These are phyloP conservation scores for Panicum hallii DNA, from an alignment of 202 grass and related monocot species.

Conservation along the genomic window DNA sequence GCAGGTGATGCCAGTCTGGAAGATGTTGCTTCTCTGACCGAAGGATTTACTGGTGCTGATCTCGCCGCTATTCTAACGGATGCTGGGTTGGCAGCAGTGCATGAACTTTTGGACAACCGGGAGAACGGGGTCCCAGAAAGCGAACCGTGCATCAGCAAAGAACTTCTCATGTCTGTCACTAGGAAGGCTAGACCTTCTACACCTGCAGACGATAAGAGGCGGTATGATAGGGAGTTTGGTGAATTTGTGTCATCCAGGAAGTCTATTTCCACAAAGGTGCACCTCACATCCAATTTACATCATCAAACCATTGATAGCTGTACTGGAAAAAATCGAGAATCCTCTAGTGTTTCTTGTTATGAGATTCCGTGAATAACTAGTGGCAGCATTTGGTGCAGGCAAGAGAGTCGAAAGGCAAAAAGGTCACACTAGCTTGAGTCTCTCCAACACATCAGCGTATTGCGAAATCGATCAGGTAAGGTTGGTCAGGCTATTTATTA, in stretches of 20 bases:
- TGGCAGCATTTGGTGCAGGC: conserved; percentile 63
- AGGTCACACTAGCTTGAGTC: conserved; percentile 81
- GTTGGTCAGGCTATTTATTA: background rate
- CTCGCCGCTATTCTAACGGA: conserved; percentile 82
- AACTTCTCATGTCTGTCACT: conserved; percentile 81
- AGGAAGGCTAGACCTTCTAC: conserved; percentile 80
- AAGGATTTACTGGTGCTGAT: conserved; percentile 93
- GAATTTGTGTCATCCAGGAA: conserved; percentile 85
- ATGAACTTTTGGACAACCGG: conserved; percentile 76
- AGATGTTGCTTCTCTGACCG: conserved; percentile 77
- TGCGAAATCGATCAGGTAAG: conserved; percentile 11
- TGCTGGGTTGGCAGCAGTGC: conserved; percentile 78
- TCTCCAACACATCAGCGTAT: background rate
- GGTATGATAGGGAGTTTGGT: conserved; percentile 72
- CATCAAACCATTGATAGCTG: conserved; percentile 1
- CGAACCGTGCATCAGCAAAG: conserved; percentile 73
- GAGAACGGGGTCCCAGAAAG: conserved; percentile 50
- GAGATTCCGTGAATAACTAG: conserved; percentile 15
- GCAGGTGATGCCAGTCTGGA: conserved; percentile 69
- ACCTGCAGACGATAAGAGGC: conserved; percentile 63
- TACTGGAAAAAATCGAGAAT: background rate
- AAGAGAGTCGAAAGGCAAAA: conserved; percentile 93
- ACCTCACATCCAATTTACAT: conserved; percentile 8
- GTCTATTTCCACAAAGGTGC: conserved; percentile 84
- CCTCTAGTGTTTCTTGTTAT: background rate